Base-by-base conservation (phyloP, 1,139 yeast species). In the Debaryomyces sp. region DNA sequence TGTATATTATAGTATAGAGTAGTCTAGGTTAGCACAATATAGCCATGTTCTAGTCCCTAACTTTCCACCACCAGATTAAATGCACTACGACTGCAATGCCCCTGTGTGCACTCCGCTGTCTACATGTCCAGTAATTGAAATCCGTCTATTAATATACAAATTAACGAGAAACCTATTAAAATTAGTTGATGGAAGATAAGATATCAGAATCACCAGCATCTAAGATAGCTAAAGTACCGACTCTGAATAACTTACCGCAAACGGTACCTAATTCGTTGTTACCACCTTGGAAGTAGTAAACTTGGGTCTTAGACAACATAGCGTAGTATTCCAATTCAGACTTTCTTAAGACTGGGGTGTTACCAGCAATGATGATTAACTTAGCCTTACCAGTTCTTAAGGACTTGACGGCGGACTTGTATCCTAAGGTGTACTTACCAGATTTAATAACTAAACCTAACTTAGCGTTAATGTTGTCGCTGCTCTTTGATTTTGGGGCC, bases 181-280 rank as follows among this genome's bases (percentile, higher is more conserved):
- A 33, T 51, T 54, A 59, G 52, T 51, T 52, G 47, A 75, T 66
- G 60, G 82, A 70, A 64, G 88, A 71, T 71, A 94, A 88, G 81
- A 95, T 92, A 81, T 95, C 99, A 68, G 99, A 94, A 84, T 95
- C 99, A 92, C 99, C 99, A 70, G 97, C 97, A 70, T 95, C 99
- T 73, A 92, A 82, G 70, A 95, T 78, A 69, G 98, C 84, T 73
- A 94, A 82, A 70, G 92, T 94, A 83, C 98, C 98, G 70, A 94
- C 99, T 84, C 98, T 92, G 97, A 95, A 94, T 74, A 94, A 91
- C 83, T 89, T 92, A 91, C 99, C 99, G 80, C 97, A 94, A 67
- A 97, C 97, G 70, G 99, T 95, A 84, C 99, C 98, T 74, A 94
- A 90, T 83, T 92, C 97, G 82, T 92, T 92, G 97, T 92, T 92